Conservation (phyloP, 208 protist species). For the Sergeia podlipaevii region DNA sequence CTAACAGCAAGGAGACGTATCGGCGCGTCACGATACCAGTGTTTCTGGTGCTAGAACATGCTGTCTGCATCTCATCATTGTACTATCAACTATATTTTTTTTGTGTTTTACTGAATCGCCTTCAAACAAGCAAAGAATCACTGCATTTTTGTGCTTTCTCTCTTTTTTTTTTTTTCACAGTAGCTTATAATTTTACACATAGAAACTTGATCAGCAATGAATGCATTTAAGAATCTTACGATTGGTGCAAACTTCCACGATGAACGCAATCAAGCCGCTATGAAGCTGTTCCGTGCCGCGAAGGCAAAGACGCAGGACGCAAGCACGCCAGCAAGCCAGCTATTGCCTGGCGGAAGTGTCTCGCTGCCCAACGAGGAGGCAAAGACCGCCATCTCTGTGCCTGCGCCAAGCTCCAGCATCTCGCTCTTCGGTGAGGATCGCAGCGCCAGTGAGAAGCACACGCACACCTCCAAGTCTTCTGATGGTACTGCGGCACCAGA, state of each 20-base stretch:
- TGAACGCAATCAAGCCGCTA: conserved; percentile 39
- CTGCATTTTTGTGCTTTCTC: background rate
- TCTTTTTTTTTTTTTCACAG: conserved; percentile 5
- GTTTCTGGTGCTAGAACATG: too few relatives aligned
- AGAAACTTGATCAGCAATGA: conserved; percentile 25
- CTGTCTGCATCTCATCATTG: too few relatives aligned
- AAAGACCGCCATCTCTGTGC: conserved; percentile 26
- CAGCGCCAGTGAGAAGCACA: background rate
- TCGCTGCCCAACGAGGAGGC: conserved; percentile 6
- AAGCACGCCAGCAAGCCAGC: conserved; percentile 2
- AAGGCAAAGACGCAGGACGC: conserved; percentile 6
- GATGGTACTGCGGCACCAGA: background rate
- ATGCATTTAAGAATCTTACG: conserved; percentile 56
- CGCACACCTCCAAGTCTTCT: background rate
- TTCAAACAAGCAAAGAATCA: too few relatives aligned
- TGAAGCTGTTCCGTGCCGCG: conserved; percentile 51
- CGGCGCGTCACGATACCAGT: too few relatives aligned
- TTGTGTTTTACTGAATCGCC: background rate
- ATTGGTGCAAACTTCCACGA: conserved; percentile 58
- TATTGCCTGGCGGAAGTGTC: conserved; percentile 6
- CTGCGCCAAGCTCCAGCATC: conserved; percentile 40
- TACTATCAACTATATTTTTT: too few relatives aligned
- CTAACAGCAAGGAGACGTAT: too few relatives aligned
- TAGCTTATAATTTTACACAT: background rate
- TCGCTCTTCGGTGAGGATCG: conserved; percentile 37